Conservation (phyloP, 2,329 filamentous ascomycete species). For the Fusarium bactridioides region DNA sequence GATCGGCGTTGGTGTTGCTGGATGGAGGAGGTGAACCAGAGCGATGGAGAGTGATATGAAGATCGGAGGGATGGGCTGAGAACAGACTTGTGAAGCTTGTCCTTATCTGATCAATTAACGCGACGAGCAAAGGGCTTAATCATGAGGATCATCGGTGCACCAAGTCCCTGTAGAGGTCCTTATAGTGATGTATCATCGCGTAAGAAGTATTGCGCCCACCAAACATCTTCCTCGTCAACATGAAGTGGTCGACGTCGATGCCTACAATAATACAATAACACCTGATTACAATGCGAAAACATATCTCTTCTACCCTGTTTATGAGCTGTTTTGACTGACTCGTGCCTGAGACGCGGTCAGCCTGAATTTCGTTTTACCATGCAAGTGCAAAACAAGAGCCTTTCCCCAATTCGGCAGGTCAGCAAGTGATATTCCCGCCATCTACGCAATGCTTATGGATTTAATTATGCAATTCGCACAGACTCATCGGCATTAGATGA, state of each 20-base stretch:
- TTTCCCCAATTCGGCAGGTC: background rate
- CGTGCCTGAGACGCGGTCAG: background rate
- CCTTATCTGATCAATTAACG: background rate
- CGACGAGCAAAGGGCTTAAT: background rate
- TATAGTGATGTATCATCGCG: background rate
- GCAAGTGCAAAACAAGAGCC: background rate
- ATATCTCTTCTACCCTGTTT: rapidly evolving
- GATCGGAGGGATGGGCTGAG: background rate
- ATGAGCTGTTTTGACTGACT: background rate
- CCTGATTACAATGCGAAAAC: too few species aligned
- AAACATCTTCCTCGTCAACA: background rate
- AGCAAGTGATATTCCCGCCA: background rate
- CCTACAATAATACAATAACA: background rate
- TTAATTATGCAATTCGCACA: background rate
- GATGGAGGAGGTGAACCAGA: background rate
- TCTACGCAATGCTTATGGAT: background rate
- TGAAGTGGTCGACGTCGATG: too few species aligned
- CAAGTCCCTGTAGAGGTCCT: background rate
- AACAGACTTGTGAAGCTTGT: background rate
- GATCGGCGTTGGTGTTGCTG: background rate
- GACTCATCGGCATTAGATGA: background rate
- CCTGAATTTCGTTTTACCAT: background rate
- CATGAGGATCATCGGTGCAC: background rate
- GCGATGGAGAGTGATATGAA: background rate
- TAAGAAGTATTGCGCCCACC: too few species aligned